Percentiles rank a stretch among this genome's conserved stretches.
Evolutionary conservation across 345 rosid genomes (phyloP).

Genomic region (Aurinia saxatilis): DNA sequence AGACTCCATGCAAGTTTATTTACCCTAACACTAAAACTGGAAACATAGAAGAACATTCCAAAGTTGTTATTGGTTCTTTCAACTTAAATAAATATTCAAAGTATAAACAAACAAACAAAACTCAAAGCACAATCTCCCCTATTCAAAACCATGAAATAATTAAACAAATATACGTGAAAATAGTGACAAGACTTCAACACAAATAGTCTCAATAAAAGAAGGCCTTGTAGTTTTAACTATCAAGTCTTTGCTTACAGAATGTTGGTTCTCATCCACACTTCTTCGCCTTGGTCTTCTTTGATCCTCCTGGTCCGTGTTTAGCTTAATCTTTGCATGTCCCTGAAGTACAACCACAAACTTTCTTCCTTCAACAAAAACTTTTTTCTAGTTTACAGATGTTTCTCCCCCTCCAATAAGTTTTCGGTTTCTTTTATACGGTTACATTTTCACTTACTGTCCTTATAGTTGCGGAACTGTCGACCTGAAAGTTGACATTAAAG

Average conservation of each 20-base stretch:
- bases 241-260: not conserved
- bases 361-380: constrained; percentile 19
- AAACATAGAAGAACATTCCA: too few relatives aligned
- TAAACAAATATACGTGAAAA: constrained; percentile 18
- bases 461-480: constrained; percentile 11
- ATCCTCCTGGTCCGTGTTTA: constrained; percentile 1
- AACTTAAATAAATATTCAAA: not conserved
- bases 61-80: too few relatives aligned
- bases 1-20: too few relatives aligned
- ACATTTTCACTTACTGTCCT: constrained; percentile 29
- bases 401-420: constrained; percentile 10
- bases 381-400: constrained; percentile 7
- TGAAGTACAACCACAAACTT: constrained; percentile 22
- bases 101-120: not conserved
- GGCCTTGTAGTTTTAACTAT: not conserved
- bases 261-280: constrained; percentile 10
- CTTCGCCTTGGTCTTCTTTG: not conserved
- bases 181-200: constrained; percentile 5
- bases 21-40: too few relatives aligned
- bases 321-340: constrained; percentile 16
- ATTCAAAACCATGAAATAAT: not conserved
- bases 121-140: not conserved
- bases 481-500: constrained; percentile 5
- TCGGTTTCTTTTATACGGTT: constrained; percentile 20
- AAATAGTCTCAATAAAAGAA: constrained; percentile 17